phyloP scores from a whole-genome alignment of 257 asterid genomes.

The Lycium ferocissimum region DNA sequence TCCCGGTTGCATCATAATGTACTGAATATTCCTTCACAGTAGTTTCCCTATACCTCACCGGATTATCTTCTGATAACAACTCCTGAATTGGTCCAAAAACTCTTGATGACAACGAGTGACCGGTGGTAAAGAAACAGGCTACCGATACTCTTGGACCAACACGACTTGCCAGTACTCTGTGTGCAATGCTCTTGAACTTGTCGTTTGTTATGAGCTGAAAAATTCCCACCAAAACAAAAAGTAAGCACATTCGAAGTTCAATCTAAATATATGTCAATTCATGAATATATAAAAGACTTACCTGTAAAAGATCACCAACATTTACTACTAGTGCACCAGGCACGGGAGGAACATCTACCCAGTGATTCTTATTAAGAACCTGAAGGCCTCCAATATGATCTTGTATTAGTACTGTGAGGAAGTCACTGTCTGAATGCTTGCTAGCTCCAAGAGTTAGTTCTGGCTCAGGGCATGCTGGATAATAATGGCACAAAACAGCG shows the following conservation, averaged over 20 bases:
- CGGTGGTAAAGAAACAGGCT: slow-evolving; percentile 33
- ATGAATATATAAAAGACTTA: slow-evolving; percentile 2
- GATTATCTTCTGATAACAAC: slow-evolving; percentile 30
- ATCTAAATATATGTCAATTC: neutral
- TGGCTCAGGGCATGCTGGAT: slow-evolving; percentile 42
- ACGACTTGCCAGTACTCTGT: slow-evolving; percentile 32
- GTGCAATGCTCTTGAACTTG: slow-evolving; percentile 32
- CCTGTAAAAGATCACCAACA: slow-evolving; percentile 39
- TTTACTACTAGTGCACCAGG: slow-evolving; percentile 34
- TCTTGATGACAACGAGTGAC: slow-evolving; percentile 31
- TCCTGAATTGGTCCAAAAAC: slow-evolving; percentile 21
- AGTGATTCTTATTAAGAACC: slow-evolving; percentile 30
- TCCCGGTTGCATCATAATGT: slow-evolving; percentile 18
- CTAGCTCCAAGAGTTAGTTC: slow-evolving; percentile 30
- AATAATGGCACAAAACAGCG: slow-evolving; percentile 23
- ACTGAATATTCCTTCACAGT: slow-evolving; percentile 24
- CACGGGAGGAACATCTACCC: slow-evolving; percentile 33
- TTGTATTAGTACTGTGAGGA: slow-evolving; percentile 34
- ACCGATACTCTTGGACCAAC: slow-evolving; percentile 35
- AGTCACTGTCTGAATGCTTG: slow-evolving; percentile 32
- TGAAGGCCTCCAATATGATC: slow-evolving; percentile 41
- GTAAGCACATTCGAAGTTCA: neutral
- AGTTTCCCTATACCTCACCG: slow-evolving; percentile 22
- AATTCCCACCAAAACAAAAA: neutral
- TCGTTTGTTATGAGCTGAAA: slow-evolving; percentile 35